phyloP scores from a whole-genome alignment of 2,329 filamentous ascomycete species.

The Alternaria novae-zelandiae region DNA sequence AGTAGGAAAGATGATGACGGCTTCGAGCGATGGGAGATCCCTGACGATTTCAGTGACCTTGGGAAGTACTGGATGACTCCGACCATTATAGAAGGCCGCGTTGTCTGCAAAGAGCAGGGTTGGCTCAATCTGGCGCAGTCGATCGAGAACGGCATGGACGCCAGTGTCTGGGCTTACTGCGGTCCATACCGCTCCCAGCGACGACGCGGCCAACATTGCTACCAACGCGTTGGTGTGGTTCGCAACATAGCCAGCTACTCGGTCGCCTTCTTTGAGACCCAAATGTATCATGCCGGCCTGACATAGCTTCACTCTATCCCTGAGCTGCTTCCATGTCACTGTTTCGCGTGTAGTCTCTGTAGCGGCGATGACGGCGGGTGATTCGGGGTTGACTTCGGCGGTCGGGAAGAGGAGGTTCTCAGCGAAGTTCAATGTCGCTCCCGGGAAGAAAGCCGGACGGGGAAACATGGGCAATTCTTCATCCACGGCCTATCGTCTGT shows the following conservation, averaged over 20 bases:
- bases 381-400: conserved; percentile 62
- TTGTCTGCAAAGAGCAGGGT: conserved; percentile 86
- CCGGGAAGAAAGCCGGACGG: conserved; percentile 82
- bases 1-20: conserved; percentile 77
- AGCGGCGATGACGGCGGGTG: conserved; percentile 76
- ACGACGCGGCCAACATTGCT: conserved; percentile 82
- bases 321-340: conserved; percentile 79
- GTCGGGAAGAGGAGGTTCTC: conserved; percentile 89
- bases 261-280: conserved; percentile 67
- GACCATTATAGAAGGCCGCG: conserved; percentile 88
- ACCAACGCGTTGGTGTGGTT: conserved; percentile 89
- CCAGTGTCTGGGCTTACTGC: conserved; percentile 92
- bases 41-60: conserved; percentile 81
- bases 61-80: conserved; percentile 77
- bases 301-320: conserved; percentile 77
- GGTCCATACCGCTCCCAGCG: conserved; percentile 89
- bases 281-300: conserved; percentile 71
- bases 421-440: conserved; percentile 85
- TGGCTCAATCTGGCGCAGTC: conserved; percentile 84
- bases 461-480: conserved; percentile 77
- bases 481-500: conserved; percentile 68
- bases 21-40: conserved; percentile 69
- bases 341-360: conserved; percentile 74
- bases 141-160: conserved; percentile 87
- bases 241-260: conserved; percentile 77